phyloP scores from a whole-genome alignment of 2,329 filamentous ascomycete species.

The Aspergillus fumigatiaffinis region DNA sequence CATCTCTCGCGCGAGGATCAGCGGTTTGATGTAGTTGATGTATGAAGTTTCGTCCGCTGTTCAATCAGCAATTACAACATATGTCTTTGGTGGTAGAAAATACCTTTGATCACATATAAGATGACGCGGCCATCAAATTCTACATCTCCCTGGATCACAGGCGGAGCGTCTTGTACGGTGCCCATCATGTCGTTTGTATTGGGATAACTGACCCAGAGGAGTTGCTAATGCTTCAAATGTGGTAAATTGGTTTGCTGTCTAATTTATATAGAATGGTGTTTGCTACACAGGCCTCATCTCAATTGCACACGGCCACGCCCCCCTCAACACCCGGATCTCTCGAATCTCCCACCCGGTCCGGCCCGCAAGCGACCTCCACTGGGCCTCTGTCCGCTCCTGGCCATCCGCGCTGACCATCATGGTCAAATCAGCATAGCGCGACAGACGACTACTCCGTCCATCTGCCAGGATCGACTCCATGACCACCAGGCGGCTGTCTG shows the following conservation, averaged over 20 bases:
- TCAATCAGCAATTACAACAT: neutral
- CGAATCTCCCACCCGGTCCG: neutral
- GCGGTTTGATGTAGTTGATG: slow-evolving; percentile 8
- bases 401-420: slow-evolving; percentile 40
- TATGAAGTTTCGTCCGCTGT: slow-evolving; percentile 7
- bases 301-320: neutral
- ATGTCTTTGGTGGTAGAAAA: neutral
- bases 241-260: too few species aligned
- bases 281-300: neutral
- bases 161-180: neutral
- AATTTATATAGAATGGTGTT: neutral
- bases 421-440: slow-evolving; percentile 39
- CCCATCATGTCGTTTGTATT: too few species aligned
- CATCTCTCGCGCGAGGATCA: slow-evolving; percentile 4
- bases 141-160: neutral
- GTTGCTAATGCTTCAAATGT: neutral
- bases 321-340: neutral
- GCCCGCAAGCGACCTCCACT: neutral
- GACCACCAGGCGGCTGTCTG: slow-evolving; percentile 1
- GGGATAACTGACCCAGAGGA: neutral
- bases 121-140: slow-evolving; percentile 5
- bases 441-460: slow-evolving; percentile 26
- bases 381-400: slow-evolving; percentile 25
- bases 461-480: slow-evolving; percentile 26
- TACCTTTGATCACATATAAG: slow-evolving; percentile 6